A percentile compares a stretch with the other conserved stretches of the same genome.
Conservation (phyloP, 306 rosid species). For the Prunus dulcis region DNA sequence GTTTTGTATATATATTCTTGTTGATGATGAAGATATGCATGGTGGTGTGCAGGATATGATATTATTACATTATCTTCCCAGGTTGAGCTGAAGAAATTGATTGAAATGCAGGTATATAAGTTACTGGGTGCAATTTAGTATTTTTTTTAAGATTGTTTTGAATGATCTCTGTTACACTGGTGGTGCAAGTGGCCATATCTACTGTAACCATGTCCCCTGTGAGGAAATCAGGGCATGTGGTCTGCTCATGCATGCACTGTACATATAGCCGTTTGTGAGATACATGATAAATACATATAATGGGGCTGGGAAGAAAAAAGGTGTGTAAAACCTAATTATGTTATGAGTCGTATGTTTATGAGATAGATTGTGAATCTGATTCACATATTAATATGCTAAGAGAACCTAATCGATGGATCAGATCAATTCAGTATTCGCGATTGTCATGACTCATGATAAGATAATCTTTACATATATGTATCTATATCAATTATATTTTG, state of each 20-base stretch:
- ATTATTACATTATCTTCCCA: conserved; percentile 15
- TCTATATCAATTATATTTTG: not conserved
- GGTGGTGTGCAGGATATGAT: conserved; percentile 37
- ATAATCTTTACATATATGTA: not conserved
- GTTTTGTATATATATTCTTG: not conserved
- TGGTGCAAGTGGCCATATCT: conserved; percentile 16
- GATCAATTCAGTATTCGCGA: not conserved
- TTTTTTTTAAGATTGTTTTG: not conserved
- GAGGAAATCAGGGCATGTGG: conserved; percentile 10
- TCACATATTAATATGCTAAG: not conserved
- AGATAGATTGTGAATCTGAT: not conserved
- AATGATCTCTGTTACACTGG: not conserved
- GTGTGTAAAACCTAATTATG: too few species aligned
- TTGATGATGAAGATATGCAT: not conserved
- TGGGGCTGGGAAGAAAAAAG: not conserved
- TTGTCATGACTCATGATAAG: too few species aligned
- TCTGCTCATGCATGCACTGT: conserved; percentile 5
- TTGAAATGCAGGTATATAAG: conserved; percentile 35
- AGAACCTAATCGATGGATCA: not conserved
- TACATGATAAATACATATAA: not conserved
- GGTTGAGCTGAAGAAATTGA: conserved; percentile 23
- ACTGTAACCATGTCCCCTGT: conserved; percentile 13
- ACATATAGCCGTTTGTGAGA: not conserved
- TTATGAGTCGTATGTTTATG: too few species aligned
- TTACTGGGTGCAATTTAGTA: not conserved